Conservation (phyloP, 495 filamentous ascomycete species). For the Aspergillus leporis region DNA sequence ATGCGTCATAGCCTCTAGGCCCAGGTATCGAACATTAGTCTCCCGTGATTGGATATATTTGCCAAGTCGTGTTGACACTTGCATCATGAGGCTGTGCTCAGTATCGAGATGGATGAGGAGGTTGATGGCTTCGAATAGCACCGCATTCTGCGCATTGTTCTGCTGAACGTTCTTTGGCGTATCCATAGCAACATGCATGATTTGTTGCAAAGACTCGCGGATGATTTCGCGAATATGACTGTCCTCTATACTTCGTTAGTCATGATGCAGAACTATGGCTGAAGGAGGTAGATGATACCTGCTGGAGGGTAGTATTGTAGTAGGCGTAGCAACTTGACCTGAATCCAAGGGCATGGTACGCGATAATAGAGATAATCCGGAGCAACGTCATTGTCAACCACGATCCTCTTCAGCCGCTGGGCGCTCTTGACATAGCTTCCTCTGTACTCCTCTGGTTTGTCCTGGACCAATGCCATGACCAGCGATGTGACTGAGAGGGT, state of each 20-base stretch:
- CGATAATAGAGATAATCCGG: constrained; percentile 97
- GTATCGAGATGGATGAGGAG: constrained; percentile 98
- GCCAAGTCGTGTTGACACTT: constrained; percentile 90
- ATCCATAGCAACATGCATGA: constrained; percentile 86
- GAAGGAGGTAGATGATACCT: constrained; percentile 53
- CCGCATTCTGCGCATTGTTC: constrained; percentile 98
- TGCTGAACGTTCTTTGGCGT: constrained; percentile 98
- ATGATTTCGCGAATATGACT: constrained; percentile 89
- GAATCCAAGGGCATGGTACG: constrained; percentile 97
- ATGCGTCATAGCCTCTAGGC: constrained; percentile 97
- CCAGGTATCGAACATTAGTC: constrained; percentile 97
- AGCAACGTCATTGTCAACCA: constrained; percentile 84
- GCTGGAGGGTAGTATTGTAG: constrained; percentile 97
- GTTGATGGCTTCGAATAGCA: constrained; percentile 98
- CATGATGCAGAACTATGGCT: background rate
- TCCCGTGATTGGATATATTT: constrained; percentile 97
- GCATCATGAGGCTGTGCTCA: constrained; percentile 92
- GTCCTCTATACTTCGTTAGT: constrained; percentile 63
- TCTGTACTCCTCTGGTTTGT: constrained; percentile 89
- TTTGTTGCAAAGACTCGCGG: constrained; percentile 85
- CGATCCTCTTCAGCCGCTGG: constrained; percentile 78
- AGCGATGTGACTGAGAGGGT: constrained; percentile 94
- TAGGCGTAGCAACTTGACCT: constrained; percentile 87
- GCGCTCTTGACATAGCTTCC: constrained; percentile 93
- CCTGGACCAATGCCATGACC: constrained; percentile 93